Evolutionary conservation across 306 rosid species (phyloP), one percentile per base, ranked within the genome.

Genomic region (Lathyrus aphaca): DNA sequence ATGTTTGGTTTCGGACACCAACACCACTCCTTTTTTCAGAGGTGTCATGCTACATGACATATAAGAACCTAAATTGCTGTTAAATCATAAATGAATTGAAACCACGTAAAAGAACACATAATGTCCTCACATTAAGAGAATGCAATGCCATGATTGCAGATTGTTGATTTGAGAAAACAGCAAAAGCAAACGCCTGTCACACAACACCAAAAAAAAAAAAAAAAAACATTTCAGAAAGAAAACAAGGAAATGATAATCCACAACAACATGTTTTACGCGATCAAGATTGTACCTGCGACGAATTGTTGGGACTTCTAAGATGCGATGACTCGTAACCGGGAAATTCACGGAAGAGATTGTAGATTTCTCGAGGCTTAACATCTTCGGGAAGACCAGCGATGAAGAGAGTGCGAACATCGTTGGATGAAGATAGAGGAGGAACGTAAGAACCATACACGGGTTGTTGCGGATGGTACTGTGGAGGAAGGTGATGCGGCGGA

Each of bases 311-410:
- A 76, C 78, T 85, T 7, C 98, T 89, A 67, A 94, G 98, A 81
- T 90, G 97, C 16, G 97, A 94, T 9, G 99, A 94, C 74, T 88
- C 97, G 69, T 88, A 94, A 29, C 97, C 99, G 0, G 95, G 92
- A 56, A 94, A 91, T 63, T 94, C 97, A 5, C 95, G 95, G 74
- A 94, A 87, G 2, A 94, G 77, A 69, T 91, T 88, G 81, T 85
- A 94, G 74, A 91, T 86, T 86, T 94, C 99, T 4, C 95, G 95
- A 13, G 96, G 84, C 78, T 84, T 87, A 14, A 94, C 97, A 38
- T 91, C 97, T 45, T 87, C 97, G 1, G 95, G 95, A 23, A 94
- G 91, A 2, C 99, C 99, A 17, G 96, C 99, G 10, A 94, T 55
- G 86, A 94, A 94, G 9, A 94, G 89, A 15, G 99, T 94, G 53